phyloP scores from a whole-genome alignment of 257 asterid genomes.

The Scutellaria baicalensis region DNA sequence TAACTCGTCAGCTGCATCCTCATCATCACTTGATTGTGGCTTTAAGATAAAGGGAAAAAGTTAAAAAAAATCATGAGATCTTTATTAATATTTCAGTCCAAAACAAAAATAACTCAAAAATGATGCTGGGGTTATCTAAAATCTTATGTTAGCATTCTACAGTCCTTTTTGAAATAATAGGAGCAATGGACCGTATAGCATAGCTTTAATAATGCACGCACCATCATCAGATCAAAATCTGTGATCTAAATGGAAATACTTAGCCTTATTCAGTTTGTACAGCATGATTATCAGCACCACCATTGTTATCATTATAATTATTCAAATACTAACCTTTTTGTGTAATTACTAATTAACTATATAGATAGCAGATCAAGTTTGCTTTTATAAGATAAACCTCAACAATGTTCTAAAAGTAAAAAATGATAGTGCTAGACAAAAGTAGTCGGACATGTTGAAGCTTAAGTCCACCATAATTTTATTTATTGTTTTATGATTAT shows the following conservation, averaged over 20 bases:
- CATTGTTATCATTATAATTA: background rate
- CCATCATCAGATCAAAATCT: background rate
- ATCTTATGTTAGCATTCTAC: background rate
- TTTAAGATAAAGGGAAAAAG: constrained; percentile 16
- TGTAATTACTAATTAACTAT: background rate
- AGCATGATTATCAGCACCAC: background rate
- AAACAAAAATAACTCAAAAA: background rate
- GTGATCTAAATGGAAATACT: background rate
- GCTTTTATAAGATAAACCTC: background rate
- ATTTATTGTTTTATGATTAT: background rate
- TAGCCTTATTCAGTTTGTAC: background rate
- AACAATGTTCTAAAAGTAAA: background rate
- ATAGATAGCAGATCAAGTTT: background rate
- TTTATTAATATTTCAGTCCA: background rate
- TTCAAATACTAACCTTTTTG: background rate
- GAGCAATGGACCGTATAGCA: background rate
- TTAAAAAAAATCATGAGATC: constrained; percentile 6
- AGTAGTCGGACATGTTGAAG: background rate
- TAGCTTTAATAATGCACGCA: background rate
- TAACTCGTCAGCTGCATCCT: constrained; percentile 68
- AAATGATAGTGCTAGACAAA: background rate
- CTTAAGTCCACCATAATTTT: background rate
- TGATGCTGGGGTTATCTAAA: background rate
- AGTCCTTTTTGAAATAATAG: background rate
- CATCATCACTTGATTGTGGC: constrained; percentile 73